Percentiles rank a stretch among this genome's conserved stretches.
phyloP scores from a whole-genome alignment of 2,329 filamentous ascomycete species.

The Ascochyta lentis region DNA sequence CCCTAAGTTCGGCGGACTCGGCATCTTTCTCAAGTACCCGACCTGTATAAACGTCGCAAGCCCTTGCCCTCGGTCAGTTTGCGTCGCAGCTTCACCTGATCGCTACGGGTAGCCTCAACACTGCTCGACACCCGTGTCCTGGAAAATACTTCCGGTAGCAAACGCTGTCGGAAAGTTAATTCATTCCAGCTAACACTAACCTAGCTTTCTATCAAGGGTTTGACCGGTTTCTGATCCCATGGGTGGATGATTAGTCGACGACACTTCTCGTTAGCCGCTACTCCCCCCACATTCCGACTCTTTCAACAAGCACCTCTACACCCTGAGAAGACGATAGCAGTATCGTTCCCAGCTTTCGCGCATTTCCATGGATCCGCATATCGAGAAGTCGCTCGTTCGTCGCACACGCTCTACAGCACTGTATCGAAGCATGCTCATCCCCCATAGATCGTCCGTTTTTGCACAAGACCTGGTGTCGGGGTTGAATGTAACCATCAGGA shows the following conservation, averaged over 20 bases:
- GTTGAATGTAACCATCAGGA: too few species aligned
- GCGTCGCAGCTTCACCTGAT: not conserved
- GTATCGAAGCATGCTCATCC: not conserved
- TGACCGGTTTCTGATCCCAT: not conserved
- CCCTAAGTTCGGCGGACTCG: conserved; percentile 13
- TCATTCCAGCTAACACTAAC: conserved; percentile 8
- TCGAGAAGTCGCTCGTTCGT: not conserved
- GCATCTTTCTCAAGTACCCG: conserved; percentile 1
- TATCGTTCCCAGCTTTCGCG: not conserved
- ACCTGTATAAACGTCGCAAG: not conserved
- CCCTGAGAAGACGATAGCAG: not conserved
- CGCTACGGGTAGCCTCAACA: not conserved
- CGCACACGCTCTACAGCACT: not conserved
- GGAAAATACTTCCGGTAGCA: not conserved
- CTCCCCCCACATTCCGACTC: not conserved
- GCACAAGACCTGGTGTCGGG: not conserved
- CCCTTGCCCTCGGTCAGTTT: not conserved
- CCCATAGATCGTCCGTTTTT: not conserved
- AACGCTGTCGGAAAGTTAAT: not conserved
- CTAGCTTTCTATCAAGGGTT: not conserved
- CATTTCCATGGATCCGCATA: not conserved
- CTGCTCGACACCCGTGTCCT: not conserved
- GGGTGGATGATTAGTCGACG: not conserved
- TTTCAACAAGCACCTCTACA: not conserved
- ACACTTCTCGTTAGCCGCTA: not conserved